phyloP scores from a whole-genome alignment of 2,329 filamentous ascomycete genomes.

The Fusarium sp. region DNA sequence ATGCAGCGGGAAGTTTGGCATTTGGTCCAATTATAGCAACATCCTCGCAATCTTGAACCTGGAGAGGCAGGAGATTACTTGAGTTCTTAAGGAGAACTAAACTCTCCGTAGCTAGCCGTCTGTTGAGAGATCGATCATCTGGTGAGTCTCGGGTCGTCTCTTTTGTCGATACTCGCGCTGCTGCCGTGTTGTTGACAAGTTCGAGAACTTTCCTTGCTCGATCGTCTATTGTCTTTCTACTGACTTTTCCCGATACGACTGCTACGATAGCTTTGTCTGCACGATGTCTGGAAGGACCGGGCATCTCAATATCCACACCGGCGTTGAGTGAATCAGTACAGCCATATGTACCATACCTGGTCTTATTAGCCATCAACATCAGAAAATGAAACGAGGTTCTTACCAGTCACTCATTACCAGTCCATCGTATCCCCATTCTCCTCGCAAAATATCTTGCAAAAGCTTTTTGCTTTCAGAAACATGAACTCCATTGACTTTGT shows the following conservation, averaged over 20 bases:
- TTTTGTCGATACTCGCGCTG: conserved; percentile 10
- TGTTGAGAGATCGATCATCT: conserved; percentile 17
- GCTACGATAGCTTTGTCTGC: conserved; percentile 14
- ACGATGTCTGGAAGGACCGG: conserved; percentile 22
- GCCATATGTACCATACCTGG: conserved; percentile 29
- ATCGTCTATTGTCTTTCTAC: conserved; percentile 4
- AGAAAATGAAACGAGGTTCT: not conserved
- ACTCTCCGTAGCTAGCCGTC: conserved; percentile 49
- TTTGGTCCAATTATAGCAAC: conserved; percentile 68
- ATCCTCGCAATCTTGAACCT: conserved; percentile 48
- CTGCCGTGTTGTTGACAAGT: conserved; percentile 1
- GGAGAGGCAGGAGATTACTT: conserved; percentile 65
- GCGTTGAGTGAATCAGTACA: conserved; percentile 22
- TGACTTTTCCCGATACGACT: conserved; percentile 11
- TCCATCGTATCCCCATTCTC: conserved; percentile 27
- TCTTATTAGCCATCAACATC: not conserved
- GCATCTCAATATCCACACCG: conserved; percentile 30
- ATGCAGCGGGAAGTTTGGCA: conserved; percentile 55
- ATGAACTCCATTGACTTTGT: conserved; percentile 52
- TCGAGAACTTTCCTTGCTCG: conserved; percentile 20
- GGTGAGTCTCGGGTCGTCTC: conserved; percentile 27
- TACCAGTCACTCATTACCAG: conserved; percentile 38
- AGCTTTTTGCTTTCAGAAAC: conserved; percentile 26
- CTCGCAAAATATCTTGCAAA: conserved; percentile 13
- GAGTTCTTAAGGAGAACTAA: conserved; percentile 76